A percentile compares a stretch with the other conserved stretches of the same genome.
These are phyloP conservation scores for Epichloe baconii DNA, from an alignment of 2,329 filamentous ascomycete species.

Conservation along the genomic window DNA sequence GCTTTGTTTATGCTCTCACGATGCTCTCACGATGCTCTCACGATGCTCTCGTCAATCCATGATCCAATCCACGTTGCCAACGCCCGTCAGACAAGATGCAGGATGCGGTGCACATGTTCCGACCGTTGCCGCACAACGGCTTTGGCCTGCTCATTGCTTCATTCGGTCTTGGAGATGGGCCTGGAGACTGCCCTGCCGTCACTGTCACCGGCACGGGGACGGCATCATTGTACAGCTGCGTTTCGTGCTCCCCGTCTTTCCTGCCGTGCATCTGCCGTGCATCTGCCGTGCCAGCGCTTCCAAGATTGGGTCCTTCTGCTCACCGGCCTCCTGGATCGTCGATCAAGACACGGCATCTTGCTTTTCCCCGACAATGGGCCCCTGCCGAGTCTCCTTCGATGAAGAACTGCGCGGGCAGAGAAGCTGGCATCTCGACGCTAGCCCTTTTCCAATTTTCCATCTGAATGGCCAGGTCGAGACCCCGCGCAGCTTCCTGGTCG, in stretches of 20 bases:
- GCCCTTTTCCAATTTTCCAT: constrained; percentile 1
- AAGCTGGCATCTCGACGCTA: constrained; percentile 3
- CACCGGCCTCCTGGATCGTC: not conserved
- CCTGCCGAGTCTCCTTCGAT: not conserved
- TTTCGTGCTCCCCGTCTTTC: not conserved
- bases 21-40: too few species aligned
- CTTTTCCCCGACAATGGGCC: not conserved
- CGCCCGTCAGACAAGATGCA: too few species aligned
- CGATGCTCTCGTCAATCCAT: too few species aligned
- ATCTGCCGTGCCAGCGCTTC: not conserved
- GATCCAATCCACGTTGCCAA: too few species aligned
- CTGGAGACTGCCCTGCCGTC: not conserved
- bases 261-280: too few species aligned
- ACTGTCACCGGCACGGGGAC: not conserved
- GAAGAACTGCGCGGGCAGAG: constrained; percentile 2
- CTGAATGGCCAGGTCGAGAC: constrained; percentile 3
- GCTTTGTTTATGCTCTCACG: not conserved
- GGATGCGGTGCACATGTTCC: too few species aligned
- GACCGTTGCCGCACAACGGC: too few species aligned
- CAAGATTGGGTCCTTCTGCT: not conserved
- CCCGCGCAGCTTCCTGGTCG: constrained; percentile 5
- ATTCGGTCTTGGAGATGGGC: too few species aligned
- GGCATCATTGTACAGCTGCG: not conserved
- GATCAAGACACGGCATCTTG: not conserved
- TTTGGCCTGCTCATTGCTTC: too few species aligned